Percentiles rank a stretch among this genome's conserved stretches.
These are phyloP conservation scores for Lojkania enalia DNA, from an alignment of 2,329 filamentous ascomycete species.

Conservation along the genomic window DNA sequence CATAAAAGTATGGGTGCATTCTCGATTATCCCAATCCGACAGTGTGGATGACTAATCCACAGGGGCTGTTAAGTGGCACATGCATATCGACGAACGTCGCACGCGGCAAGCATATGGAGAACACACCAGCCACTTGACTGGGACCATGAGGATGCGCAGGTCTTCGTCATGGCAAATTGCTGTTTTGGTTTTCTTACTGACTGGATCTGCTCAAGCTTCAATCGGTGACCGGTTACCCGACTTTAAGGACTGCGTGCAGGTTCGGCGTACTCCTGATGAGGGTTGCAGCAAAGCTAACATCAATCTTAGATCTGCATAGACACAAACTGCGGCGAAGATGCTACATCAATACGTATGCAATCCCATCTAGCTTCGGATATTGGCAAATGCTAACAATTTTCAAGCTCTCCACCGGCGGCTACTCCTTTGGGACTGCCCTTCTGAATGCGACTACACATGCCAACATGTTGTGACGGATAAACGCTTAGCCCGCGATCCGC, in stretches of 20 bases:
- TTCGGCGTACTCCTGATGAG: constrained; percentile 47
- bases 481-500: constrained; percentile 67
- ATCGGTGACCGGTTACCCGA: constrained; percentile 83
- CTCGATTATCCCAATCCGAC: too few relatives aligned
- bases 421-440: constrained; percentile 86
- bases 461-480: constrained; percentile 84
- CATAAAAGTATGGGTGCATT: too few relatives aligned
- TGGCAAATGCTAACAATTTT: constrained; percentile 8
- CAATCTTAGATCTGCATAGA: constrained; percentile 69
- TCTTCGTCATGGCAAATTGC: constrained; percentile 28
- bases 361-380: neutral
- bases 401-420: constrained; percentile 81
- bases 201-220: constrained; percentile 63
- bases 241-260: constrained; percentile 84
- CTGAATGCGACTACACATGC: constrained; percentile 97
- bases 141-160: constrained; percentile 31
- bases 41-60: too few relatives aligned
- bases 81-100: too few relatives aligned
- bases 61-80: too few relatives aligned
- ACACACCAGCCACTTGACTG: constrained; percentile 7
- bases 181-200: constrained; percentile 31
- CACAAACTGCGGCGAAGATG: constrained; percentile 75
- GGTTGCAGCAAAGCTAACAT: constrained; percentile 17
- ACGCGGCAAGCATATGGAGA: constrained; percentile 4
- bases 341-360: constrained; percentile 70